Evolutionary conservation across 306 rosid genomes (phyloP), one percentile per base, ranked within the genome.

Genomic region (Rosa persica): DNA sequence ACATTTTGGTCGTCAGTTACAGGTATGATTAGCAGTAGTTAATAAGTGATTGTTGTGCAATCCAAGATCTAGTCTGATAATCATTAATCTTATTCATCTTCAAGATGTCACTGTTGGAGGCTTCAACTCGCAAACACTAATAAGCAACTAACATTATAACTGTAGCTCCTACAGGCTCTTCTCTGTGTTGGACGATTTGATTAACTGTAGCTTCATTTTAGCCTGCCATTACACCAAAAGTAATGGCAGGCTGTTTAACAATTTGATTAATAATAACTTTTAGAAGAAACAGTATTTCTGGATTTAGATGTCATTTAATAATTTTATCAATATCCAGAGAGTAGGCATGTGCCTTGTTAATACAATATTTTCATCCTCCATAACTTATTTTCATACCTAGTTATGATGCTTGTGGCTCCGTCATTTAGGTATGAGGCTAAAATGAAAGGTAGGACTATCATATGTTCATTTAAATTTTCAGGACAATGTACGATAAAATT

Each of bases 1-100:
- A 38, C 97, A 95, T 87, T 92, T 95, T 83, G 98, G 98, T 20
- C 83, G 54, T 81, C 98, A 91, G 66, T 85, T 94, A 74, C 98
- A 92, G 97, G 98, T 92, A 91, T 67, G 78, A 17, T 55, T 58
- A 64, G 13, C 76, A 40, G 66, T 62, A 66, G 25, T 25, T 52
- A 9, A 47, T 60, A 22, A 51, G 46, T 57, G 49, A n/a, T 25
- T 2, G 8, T 36, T 76, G 19, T 20, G 51, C 69, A 47, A 5
- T 81, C 43, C n/a, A 12, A n/a, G 65, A 61, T 11, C 23, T 34
- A 17, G 77, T 38, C 38, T 13, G 16, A 5, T 40, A 5, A 15
- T 74, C 68, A 2, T 13, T 4, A 40, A 11, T 74, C 16, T 40
- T 22, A 7, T 13, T 23, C 4, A 57, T 57, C 27, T 74, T 57